A percentile compares a stretch with the other conserved stretches of the same genome.
Evolutionary conservation across 2,329 filamentous ascomycete genomes (phyloP).

Genomic region (Fusarium gaditjirri): DNA sequence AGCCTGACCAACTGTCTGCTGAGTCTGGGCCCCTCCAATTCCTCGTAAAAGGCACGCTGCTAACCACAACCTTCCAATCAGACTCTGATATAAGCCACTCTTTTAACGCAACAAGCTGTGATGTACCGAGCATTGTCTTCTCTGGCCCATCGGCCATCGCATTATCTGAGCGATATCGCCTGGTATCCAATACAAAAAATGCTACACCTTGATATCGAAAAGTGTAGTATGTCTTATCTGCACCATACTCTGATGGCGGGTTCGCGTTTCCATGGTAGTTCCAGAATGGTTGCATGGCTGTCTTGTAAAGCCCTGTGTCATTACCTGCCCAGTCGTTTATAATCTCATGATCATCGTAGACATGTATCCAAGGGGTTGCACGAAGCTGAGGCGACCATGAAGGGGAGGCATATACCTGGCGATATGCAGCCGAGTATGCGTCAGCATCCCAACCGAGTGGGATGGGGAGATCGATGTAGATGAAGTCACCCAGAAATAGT

Average conservation of each 20-base stretch:
- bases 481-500: neutral
- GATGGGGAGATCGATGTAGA: neutral
- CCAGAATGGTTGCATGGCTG: neutral
- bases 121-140: neutral
- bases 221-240: neutral
- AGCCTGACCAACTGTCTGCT: neutral
- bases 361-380: neutral
- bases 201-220: neutral
- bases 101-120: neutral
- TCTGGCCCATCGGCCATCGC: neutral
- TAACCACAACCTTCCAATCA: neutral
- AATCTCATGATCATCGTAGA: constrained; percentile 1
- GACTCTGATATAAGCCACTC: neutral
- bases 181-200: neutral
- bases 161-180: neutral
- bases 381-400: neutral
- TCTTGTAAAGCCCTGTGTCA: neutral
- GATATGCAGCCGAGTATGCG: neutral
- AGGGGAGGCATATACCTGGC: neutral
- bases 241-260: neutral
- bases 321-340: neutral
- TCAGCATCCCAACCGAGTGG: neutral
- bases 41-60: neutral
- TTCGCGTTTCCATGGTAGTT: neutral
- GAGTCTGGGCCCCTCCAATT: neutral